Conservation (phyloP, 768 basidiomycete species). For the Suillus americanus region DNA sequence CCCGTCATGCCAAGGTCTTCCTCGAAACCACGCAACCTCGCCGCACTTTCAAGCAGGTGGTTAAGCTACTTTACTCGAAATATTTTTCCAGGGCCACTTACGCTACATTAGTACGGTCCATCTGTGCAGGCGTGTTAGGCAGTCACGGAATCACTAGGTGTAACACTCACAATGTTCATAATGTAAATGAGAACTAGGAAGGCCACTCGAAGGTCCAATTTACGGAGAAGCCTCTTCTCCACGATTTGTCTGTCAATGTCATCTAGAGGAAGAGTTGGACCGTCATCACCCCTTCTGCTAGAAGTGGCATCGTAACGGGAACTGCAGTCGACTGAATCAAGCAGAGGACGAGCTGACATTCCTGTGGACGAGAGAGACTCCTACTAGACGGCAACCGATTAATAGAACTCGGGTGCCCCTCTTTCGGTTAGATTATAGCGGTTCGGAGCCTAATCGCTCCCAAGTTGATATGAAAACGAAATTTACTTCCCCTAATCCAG, state of each 20-base stretch:
- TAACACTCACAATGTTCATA: slow-evolving; percentile 41
- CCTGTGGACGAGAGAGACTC: background rate
- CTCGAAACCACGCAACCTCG: slow-evolving; percentile 68
- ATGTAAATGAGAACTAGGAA: slow-evolving; percentile 47
- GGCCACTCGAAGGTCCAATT: slow-evolving; percentile 42
- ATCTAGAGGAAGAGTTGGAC: background rate
- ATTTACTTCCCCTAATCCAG: too few relatives aligned
- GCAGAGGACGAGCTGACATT: background rate
- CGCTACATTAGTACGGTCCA: slow-evolving; percentile 70
- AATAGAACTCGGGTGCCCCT: background rate
- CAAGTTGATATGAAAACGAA: background rate
- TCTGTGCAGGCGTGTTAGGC: slow-evolving; percentile 21
- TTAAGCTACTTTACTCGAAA: background rate
- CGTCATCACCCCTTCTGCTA: background rate
- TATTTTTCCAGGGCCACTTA: slow-evolving; percentile 27
- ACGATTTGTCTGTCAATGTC: slow-evolving; percentile 35
- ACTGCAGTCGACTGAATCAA: background rate
- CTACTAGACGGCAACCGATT: too few relatives aligned
- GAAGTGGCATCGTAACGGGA: background rate
- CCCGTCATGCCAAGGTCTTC: slow-evolving; percentile 59
- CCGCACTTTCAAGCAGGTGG: slow-evolving; percentile 45
- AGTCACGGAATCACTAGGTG: background rate
- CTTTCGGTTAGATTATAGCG: background rate
- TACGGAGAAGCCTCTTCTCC: slow-evolving; percentile 42
- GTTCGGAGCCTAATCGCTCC: background rate